Conservation (phyloP, 2,329 filamentous ascomycete genomes). For the Aspergillus sp. region DNA sequence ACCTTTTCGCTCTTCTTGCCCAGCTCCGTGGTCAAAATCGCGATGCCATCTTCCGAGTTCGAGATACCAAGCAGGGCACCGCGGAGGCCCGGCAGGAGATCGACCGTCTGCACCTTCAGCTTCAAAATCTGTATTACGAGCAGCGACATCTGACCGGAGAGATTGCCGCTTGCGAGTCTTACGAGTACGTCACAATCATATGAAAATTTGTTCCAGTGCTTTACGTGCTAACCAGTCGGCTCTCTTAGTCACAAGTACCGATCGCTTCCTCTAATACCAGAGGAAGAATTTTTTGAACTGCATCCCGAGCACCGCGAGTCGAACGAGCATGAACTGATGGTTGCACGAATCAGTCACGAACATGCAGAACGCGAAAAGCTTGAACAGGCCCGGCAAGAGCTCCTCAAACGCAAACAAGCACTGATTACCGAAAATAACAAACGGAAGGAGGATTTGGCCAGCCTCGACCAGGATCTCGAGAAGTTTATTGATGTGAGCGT, state of each 20-base stretch:
- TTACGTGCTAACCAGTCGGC: background rate
- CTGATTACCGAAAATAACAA: constrained; percentile 80
- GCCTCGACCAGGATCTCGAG: constrained; percentile 86
- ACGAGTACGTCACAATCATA: constrained; percentile 67
- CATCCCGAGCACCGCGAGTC: constrained; percentile 73
- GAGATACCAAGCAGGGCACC: constrained; percentile 82
- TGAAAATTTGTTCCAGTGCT: background rate
- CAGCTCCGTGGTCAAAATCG: constrained; percentile 82
- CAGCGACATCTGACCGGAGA: constrained; percentile 87
- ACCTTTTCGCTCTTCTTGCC: constrained; percentile 74
- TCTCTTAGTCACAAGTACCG: constrained; percentile 71
- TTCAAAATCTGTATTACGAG: constrained; percentile 97
- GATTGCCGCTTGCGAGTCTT: constrained; percentile 85
- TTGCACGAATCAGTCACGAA: constrained; percentile 88
- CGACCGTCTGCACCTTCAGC: constrained; percentile 83
- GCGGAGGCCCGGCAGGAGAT: constrained; percentile 87
- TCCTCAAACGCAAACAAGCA: constrained; percentile 70
- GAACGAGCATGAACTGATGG: constrained; percentile 80
- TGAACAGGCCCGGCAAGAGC: constrained; percentile 77
- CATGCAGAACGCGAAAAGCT: constrained; percentile 78
- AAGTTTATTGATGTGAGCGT: constrained; percentile 80
- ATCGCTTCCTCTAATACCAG: constrained; percentile 78
- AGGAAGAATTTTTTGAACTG: constrained; percentile 74
- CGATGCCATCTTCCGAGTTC: constrained; percentile 73
- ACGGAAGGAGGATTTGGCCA: constrained; percentile 88